Conservation (phyloP, 805 yeast genomes). For the Torulaspora franciscae region DNA sequence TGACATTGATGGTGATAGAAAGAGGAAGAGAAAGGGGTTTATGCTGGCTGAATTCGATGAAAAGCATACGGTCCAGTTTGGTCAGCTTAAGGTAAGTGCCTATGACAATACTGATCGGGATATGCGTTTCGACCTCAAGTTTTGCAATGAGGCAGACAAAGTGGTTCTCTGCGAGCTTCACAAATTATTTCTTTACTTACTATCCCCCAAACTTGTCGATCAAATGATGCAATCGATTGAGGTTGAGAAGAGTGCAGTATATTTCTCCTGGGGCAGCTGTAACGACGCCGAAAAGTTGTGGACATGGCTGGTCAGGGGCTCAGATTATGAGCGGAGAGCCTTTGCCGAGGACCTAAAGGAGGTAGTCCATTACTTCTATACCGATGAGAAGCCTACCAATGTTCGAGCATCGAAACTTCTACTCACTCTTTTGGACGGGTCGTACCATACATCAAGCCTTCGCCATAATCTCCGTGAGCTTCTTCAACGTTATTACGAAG, state of each 20-base stretch:
- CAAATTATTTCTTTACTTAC: slow-evolving; percentile 15
- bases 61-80: not conserved
- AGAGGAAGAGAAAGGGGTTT: not conserved
- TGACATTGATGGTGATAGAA: not conserved
- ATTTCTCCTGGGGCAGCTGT: not conserved
- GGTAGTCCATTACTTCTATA: slow-evolving; percentile 25
- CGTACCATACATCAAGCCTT: slow-evolving; percentile 19
- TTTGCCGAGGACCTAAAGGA: slow-evolving; percentile 5
- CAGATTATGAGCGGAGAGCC: not conserved
- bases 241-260: not conserved
- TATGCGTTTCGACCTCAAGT: slow-evolving; percentile 16
- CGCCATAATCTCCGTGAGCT: slow-evolving; percentile 7
- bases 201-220: slow-evolving; percentile 6
- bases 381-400: slow-evolving; percentile 21
- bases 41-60: slow-evolving; percentile 2
- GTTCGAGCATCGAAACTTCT: slow-evolving; percentile 13
- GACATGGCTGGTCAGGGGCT: slow-evolving; percentile 1
- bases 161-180: slow-evolving; percentile 23
- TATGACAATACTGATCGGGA: not conserved
- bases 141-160: slow-evolving; percentile 13
- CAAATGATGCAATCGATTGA: not conserved
- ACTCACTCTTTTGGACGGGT: slow-evolving; percentile 19
- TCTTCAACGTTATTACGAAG: not conserved
- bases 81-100: not conserved
- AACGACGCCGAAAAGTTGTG: not conserved